phyloP scores from a whole-genome alignment of 1,284 basidiomycete species.

The Athelia sp. region DNA sequence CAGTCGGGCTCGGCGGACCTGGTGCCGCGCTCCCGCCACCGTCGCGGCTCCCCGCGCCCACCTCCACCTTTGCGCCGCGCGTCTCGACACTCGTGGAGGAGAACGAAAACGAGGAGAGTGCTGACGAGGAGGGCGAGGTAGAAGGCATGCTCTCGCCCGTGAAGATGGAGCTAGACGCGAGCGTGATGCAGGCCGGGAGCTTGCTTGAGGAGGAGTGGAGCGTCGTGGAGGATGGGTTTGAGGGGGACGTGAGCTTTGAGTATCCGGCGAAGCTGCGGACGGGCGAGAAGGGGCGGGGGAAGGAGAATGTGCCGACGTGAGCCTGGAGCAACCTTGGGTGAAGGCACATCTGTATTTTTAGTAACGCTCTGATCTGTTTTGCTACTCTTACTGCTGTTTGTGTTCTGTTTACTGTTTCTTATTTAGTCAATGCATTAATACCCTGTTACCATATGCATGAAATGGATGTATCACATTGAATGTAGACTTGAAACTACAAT shows the following conservation, averaged over 20 bases:
- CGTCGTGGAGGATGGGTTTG: slow-evolving; percentile 16
- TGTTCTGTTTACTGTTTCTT: too few relatives aligned
- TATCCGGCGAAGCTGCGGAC: slow-evolving; percentile 8
- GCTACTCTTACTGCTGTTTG: too few relatives aligned
- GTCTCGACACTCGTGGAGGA: slow-evolving; percentile 38
- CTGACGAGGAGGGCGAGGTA: slow-evolving; percentile 14
- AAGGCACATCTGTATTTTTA: too few relatives aligned
- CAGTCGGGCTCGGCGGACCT: slow-evolving; percentile 45
- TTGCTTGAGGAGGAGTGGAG: slow-evolving; percentile 58
- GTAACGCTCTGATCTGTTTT: too few relatives aligned
- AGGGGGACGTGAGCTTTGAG: slow-evolving; percentile 51
- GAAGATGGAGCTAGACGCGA: slow-evolving; percentile 36
- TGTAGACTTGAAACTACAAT: too few relatives aligned
- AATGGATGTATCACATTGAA: too few relatives aligned
- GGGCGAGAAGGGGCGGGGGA: slow-evolving; percentile 22
- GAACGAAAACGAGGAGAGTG: slow-evolving; percentile 13
- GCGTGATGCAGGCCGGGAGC: slow-evolving; percentile 38
- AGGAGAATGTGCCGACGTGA: slow-evolving; percentile 15
- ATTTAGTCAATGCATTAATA: too few relatives aligned
- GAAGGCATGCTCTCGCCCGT: slow-evolving; percentile 37
- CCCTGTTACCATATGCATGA: too few relatives aligned
- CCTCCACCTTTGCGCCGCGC: slow-evolving; percentile 40
- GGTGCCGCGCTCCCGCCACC: slow-evolving; percentile 38
- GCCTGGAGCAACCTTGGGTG: too few relatives aligned
- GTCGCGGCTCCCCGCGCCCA: slow-evolving; percentile 36